Conservation (phyloP, 768 basidiomycete genomes). For the Lactarius vividus region DNA sequence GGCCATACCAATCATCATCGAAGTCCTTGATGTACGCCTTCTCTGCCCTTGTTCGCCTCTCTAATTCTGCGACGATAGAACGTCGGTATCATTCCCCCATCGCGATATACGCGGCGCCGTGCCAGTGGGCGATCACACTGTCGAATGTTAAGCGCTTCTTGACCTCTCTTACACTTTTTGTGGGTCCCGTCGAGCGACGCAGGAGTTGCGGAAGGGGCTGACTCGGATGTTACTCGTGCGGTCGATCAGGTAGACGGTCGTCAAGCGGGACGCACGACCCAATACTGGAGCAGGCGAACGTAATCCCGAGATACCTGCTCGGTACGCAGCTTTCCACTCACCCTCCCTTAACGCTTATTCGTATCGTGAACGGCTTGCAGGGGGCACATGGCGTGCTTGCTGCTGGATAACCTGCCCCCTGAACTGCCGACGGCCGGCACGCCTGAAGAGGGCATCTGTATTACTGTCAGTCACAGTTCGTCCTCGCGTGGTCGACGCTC, state of each 20-base stretch:
- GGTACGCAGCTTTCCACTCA: conserved; percentile 44
- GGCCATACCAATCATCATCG: conserved; percentile 77
- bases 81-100: conserved; percentile 83
- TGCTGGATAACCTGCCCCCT: conserved; percentile 9
- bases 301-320: conserved; percentile 85
- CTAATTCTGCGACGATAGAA: conserved; percentile 38
- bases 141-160: conserved; percentile 89
- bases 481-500: conserved; percentile 67
- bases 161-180: conserved; percentile 66
- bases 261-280: conserved; percentile 66
- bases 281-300: conserved; percentile 84
- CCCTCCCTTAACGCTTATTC: no score
- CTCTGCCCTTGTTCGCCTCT: neutral
- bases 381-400: no score
- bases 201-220: conserved; percentile 46
- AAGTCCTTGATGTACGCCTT: conserved; percentile 70
- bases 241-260: conserved; percentile 92
- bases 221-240: conserved; percentile 70
- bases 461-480: conserved; percentile 63
- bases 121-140: conserved; percentile 69
- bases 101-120: conserved; percentile 87
- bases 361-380: no score
- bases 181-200: conserved; percentile 61
- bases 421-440: conserved; percentile 61
- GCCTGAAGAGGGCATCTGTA: conserved; percentile 76